phyloP scores from a whole-genome alignment of 495 filamentous ascomycete species.

The Darksidea phi region DNA sequence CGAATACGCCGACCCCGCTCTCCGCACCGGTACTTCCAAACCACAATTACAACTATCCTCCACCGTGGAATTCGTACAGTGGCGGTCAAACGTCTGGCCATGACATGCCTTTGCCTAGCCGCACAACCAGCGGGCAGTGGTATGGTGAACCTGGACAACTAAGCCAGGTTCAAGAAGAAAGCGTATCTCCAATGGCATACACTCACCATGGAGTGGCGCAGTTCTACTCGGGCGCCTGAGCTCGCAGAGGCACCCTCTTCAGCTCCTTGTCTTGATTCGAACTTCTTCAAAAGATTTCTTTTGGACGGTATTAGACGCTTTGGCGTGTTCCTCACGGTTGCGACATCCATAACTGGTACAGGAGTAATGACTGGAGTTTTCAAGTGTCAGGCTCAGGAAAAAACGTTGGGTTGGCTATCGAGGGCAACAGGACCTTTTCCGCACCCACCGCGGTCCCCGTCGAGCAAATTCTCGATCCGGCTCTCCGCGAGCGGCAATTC shows the following conservation, averaged over 20 bases:
- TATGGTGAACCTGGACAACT: constrained; percentile 22
- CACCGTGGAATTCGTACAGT: constrained; percentile 20
- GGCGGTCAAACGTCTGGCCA: constrained; percentile 1
- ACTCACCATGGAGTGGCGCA: constrained; percentile 16
- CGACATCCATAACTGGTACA: too few relatives aligned
- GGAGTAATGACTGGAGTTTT: too few relatives aligned
- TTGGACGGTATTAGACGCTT: too few relatives aligned
- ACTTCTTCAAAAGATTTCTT: background rate
- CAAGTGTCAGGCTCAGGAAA: too few relatives aligned
- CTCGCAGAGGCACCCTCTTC: background rate
- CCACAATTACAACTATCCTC: constrained; percentile 24
- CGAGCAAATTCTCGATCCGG: too few relatives aligned
- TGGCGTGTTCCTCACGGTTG: too few relatives aligned
- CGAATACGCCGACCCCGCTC: constrained; percentile 7
- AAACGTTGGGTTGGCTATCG: too few relatives aligned
- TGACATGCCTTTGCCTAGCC: constrained; percentile 14
- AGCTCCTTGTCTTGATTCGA: background rate
- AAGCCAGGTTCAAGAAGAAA: constrained; percentile 30
- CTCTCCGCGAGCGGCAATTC: too few relatives aligned
- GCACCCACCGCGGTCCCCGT: too few relatives aligned
- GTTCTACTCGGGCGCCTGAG: constrained; percentile 21
- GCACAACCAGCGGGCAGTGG: constrained; percentile 30
- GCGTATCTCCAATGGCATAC: constrained; percentile 11
- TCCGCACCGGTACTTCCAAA: constrained; percentile 28
- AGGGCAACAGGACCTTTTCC: too few relatives aligned